Conservation (phyloP, 441 rosid species). For the Raphanus hybrid region DNA sequence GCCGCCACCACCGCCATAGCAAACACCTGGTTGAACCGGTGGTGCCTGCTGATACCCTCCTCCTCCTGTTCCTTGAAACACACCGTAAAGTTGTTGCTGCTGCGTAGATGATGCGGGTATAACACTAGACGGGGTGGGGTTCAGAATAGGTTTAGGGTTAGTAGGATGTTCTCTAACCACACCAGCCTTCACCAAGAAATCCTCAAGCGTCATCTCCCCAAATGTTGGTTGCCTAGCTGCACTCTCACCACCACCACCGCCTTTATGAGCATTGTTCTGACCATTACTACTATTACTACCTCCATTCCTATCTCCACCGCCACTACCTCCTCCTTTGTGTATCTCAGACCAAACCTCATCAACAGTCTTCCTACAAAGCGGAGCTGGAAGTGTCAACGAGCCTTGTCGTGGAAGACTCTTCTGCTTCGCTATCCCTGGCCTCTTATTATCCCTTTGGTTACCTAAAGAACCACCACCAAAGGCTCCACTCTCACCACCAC, state of each 20-base stretch:
- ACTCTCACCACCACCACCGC: constrained; percentile 41
- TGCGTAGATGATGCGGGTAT: constrained; percentile 37
- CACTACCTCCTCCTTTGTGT: constrained; percentile 34
- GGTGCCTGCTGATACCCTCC: constrained; percentile 46
- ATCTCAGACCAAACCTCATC: constrained; percentile 87
- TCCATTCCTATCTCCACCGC: constrained; percentile 25
- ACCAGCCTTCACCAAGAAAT: constrained; percentile 73
- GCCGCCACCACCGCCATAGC: constrained; percentile 57
- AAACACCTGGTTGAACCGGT: constrained; percentile 37
- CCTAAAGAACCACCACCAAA: constrained; percentile 35
- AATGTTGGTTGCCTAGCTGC: constrained; percentile 55
- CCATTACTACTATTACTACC: constrained; percentile 25
- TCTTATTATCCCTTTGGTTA: constrained; percentile 31
- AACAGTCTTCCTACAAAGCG: constrained; percentile 65
- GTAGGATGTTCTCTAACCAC: constrained; percentile 56
- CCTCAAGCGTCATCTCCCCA: constrained; percentile 81
- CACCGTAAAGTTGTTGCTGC: constrained; percentile 51
- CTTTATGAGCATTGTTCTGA: constrained; percentile 33
- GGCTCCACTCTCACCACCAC: constrained; percentile 18
- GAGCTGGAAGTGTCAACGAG: constrained; percentile 59
- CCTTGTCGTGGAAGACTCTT: constrained; percentile 60
- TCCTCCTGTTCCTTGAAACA: constrained; percentile 44
- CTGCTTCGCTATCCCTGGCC: constrained; percentile 48
- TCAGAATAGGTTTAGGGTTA: constrained; percentile 31
- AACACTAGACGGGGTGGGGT: constrained; percentile 22